Evolutionary conservation across 306 rosid species (phyloP).

Genomic region (Vachellia pachyceras): DNA sequence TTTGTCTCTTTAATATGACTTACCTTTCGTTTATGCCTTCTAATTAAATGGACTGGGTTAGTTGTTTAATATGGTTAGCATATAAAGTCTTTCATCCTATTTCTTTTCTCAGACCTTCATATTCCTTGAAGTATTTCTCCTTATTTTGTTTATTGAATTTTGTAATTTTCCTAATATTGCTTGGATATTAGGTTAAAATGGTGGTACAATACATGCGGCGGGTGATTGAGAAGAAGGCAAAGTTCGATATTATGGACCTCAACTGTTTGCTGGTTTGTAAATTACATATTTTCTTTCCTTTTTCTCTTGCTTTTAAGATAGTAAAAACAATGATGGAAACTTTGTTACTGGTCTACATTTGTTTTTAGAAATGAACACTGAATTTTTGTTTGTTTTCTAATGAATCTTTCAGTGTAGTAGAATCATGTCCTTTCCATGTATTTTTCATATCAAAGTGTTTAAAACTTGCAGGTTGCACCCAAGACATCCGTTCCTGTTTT

Average conservation of each 20-base stretch:
- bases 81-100: background rate
- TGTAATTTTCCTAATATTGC: slow-evolving; percentile 20
- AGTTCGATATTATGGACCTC: slow-evolving; percentile 91
- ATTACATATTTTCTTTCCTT: slow-evolving; percentile 2
- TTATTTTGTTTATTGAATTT: slow-evolving; percentile 26
- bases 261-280: slow-evolving; percentile 84
- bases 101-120: background rate
- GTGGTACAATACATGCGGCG: slow-evolving; percentile 97
- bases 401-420: background rate
- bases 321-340: slow-evolving; percentile 12
- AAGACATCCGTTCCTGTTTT: slow-evolving; percentile 91
- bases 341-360: slow-evolving; percentile 19
- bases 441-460: slow-evolving; percentile 36
- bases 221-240: slow-evolving; percentile 90
- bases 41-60: background rate
- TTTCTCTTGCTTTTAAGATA: background rate
- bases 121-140: background rate
- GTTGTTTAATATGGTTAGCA: background rate
- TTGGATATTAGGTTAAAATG: slow-evolving; percentile 75
- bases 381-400: slow-evolving; percentile 15
- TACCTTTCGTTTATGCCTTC: background rate
- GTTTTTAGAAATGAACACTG: slow-evolving; percentile 18
- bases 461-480: slow-evolving; percentile 68
- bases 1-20: background rate
- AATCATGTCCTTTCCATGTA: slow-evolving; percentile 36